Evolutionary conservation across 331 rosid species (phyloP).

Genomic region (Quercus phellos): DNA sequence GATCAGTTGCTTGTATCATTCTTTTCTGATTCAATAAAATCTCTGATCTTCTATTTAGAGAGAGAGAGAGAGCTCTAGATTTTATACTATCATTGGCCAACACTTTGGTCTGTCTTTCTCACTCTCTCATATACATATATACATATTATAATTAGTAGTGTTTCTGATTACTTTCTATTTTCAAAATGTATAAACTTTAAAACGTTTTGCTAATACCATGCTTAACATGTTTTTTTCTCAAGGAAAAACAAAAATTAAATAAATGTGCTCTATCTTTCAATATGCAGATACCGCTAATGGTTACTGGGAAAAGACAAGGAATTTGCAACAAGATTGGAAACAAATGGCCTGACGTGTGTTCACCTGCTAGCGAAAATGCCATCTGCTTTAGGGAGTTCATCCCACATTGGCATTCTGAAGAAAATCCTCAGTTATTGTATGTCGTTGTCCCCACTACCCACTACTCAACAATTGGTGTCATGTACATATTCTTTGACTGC

Average conservation of each 20-base stretch:
- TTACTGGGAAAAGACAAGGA: background rate
- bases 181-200: too few relatives aligned
- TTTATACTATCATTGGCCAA: background rate
- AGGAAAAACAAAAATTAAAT: too few relatives aligned
- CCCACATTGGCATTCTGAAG: conserved; percentile 13
- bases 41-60: too few relatives aligned
- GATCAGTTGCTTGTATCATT: too few relatives aligned
- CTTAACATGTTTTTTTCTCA: background rate
- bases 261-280: background rate
- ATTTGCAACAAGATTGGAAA: conserved; percentile 11
- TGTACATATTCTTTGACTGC: background rate
- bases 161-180: too few relatives aligned
- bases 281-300: conserved; percentile 34
- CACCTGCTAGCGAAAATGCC: conserved; percentile 40
- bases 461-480: too few relatives aligned
- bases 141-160: too few relatives aligned
- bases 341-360: conserved; percentile 18
- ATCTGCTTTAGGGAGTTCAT: conserved; percentile 26
- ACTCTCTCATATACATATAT: background rate
- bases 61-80: too few relatives aligned
- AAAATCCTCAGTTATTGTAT: conserved; percentile 21
- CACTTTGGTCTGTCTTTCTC: background rate
- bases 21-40: too few relatives aligned
- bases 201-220: background rate
- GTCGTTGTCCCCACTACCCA: background rate